These are phyloP conservation scores for Astragalus membranaceus DNA, from an alignment of 306 rosid genomes.

Conservation along the genomic window DNA sequence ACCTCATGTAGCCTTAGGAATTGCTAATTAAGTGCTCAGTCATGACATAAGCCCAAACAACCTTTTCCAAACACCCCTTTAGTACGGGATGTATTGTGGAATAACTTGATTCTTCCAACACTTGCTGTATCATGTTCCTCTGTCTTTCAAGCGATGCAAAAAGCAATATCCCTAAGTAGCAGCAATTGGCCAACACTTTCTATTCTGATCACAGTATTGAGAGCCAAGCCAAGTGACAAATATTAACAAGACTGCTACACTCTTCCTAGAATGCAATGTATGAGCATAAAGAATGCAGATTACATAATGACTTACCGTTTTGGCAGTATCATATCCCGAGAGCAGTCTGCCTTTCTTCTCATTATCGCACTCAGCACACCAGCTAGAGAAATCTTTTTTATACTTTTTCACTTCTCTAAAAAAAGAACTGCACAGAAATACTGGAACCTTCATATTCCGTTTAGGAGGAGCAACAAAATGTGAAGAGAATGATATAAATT, in stretches of 20 bases:
- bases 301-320: slow-evolving; percentile 22
- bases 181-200: background rate
- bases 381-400: slow-evolving; percentile 31
- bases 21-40: background rate
- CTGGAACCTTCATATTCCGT: slow-evolving; percentile 7
- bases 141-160: background rate
- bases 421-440: slow-evolving; percentile 32
- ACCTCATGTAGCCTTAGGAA: background rate
- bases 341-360: slow-evolving; percentile 28
- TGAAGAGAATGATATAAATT: background rate
- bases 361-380: slow-evolving; percentile 36
- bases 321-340: background rate
- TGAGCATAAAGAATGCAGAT: slow-evolving; percentile 8
- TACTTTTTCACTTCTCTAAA: slow-evolving; percentile 38
- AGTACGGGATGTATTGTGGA: background rate
- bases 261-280: background rate
- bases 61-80: background rate
- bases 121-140: background rate
- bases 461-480: background rate
- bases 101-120: background rate
- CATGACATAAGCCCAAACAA: background rate
- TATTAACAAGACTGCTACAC: background rate
- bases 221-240: background rate
- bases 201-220: background rate
- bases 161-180: background rate